Conservation (phyloP, 2,329 filamentous ascomycete species). For the Beauveria bassiana region DNA sequence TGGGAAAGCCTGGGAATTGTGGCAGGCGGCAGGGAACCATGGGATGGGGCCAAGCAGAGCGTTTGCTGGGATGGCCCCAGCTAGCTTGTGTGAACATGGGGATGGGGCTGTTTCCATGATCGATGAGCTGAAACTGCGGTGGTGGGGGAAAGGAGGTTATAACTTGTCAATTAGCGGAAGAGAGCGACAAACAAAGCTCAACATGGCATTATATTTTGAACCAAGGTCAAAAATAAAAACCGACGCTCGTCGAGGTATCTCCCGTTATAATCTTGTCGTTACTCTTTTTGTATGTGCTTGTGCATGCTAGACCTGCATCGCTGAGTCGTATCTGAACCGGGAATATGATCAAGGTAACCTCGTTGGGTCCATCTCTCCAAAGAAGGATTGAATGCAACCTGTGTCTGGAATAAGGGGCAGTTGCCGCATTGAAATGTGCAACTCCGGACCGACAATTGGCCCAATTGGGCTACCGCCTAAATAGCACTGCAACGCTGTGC, state of each 20-base stretch:
- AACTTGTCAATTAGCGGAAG: neutral
- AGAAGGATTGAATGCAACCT: neutral
- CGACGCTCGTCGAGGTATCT: neutral
- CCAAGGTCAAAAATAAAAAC: too few species aligned
- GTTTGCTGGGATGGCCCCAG: neutral
- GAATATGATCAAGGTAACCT: neutral
- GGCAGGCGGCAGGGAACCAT: neutral
- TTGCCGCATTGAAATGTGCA: neutral
- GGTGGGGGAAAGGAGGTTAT: neutral
- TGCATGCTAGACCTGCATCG: too few species aligned
- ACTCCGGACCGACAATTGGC: neutral
- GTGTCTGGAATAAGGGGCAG: neutral
- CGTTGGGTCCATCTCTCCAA: neutral
- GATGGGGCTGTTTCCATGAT: neutral
- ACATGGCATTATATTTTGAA: too few species aligned
- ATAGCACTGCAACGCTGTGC: neutral
- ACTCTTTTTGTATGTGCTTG: neutral
- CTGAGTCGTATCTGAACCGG: neutral
- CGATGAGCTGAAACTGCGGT: slow-evolving; percentile 7
- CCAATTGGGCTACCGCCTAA: neutral
- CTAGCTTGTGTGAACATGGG: neutral
- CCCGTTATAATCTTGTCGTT: neutral
- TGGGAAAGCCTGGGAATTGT: neutral
- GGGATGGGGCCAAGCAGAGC: neutral
- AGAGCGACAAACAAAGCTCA: neutral